Conservation (phyloP, 768 basidiomycete species). For the Xerocomellus dryophilus region DNA sequence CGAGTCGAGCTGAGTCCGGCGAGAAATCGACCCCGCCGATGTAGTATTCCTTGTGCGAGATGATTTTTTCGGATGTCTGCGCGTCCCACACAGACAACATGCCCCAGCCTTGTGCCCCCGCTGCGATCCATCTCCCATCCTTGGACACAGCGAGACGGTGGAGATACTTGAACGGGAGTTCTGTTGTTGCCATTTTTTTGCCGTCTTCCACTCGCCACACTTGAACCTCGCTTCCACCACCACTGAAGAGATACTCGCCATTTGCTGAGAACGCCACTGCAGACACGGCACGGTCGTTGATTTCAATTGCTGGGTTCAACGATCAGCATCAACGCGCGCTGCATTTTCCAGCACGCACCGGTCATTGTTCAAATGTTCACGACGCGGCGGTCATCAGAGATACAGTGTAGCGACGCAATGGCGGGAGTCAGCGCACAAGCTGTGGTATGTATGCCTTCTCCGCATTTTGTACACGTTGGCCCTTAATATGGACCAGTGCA, state of each 20-base stretch:
- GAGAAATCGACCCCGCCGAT: not conserved
- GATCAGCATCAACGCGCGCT: not conserved
- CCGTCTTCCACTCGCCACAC: not conserved
- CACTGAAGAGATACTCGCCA: not conserved
- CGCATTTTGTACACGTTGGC: no score
- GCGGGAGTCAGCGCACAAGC: no score
- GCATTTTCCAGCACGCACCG: not conserved
- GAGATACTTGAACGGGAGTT: not conserved
- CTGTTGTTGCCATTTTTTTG: not conserved
- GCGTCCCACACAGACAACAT: not conserved
- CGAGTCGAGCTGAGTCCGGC: not conserved
- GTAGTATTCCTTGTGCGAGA: not conserved
- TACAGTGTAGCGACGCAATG: not conserved
- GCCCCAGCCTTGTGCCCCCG: not conserved
- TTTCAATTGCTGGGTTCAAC: not conserved
- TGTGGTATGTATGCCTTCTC: no score
- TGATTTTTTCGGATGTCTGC: not conserved
- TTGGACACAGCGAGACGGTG: not conserved
- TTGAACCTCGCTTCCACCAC: not conserved
- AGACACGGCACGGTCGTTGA: not conserved
- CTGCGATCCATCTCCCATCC: not conserved
- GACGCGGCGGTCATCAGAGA: not conserved
- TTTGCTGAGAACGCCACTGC: not conserved
- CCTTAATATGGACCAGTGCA: no score
- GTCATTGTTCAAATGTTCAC: no score